These are phyloP conservation scores for Sporothrix humicola DNA, from an alignment of 2,329 filamentous ascomycete genomes.

Conservation along the genomic window DNA sequence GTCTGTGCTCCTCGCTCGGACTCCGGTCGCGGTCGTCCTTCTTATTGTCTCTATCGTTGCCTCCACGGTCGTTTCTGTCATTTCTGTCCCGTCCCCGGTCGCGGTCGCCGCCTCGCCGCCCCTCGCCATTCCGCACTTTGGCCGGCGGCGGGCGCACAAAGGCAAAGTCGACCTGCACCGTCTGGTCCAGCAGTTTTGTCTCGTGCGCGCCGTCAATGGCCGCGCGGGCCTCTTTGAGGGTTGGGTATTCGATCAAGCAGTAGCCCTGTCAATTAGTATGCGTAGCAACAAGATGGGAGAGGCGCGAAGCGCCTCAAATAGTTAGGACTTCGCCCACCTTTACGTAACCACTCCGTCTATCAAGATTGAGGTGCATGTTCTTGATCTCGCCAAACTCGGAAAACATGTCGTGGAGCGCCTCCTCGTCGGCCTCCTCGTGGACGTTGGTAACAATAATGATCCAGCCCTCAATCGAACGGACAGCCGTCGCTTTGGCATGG, in stretches of 20 bases:
- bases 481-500: slow-evolving; percentile 74
- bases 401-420: slow-evolving; percentile 80
- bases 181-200: slow-evolving; percentile 80
- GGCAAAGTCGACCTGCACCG: slow-evolving; percentile 79
- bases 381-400: slow-evolving; percentile 86
- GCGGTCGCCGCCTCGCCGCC: slow-evolving; percentile 40
- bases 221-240: slow-evolving; percentile 77
- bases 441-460: slow-evolving; percentile 87
- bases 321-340: slow-evolving; percentile 63
- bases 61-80: neutral
- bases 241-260: slow-evolving; percentile 82
- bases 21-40: slow-evolving; percentile 18
- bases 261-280: slow-evolving; percentile 65
- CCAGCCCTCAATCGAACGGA: slow-evolving; percentile 88
- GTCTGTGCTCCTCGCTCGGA: slow-evolving; percentile 32
- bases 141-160: slow-evolving; percentile 79
- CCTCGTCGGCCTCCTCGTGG: slow-evolving; percentile 85
- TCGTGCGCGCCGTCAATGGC: slow-evolving; percentile 81
- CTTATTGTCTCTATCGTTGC: neutral
- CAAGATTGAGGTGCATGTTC: slow-evolving; percentile 83
- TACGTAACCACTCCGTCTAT: slow-evolving; percentile 82
- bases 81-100: slow-evolving; percentile 24
- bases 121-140: slow-evolving; percentile 49
- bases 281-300: neutral
- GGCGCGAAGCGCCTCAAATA: too few relatives aligned